Percentiles rank a stretch among this genome's conserved stretches.
These are phyloP conservation scores for Tylopilus sp. DNA, from an alignment of 1,284 basidiomycete species.

Conservation along the genomic window DNA sequence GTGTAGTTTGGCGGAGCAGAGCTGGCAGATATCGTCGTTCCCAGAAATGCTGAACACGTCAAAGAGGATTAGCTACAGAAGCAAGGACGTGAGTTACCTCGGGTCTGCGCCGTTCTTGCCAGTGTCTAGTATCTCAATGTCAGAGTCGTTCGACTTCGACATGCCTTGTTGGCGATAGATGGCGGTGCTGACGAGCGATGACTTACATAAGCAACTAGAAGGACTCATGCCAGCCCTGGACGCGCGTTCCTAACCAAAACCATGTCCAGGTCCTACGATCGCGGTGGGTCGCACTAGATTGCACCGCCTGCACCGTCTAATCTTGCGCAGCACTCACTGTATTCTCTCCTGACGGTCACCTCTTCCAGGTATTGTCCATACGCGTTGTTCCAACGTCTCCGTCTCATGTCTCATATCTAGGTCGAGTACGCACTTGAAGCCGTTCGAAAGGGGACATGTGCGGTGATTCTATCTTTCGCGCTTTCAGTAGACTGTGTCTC, in stretches of 20 bases:
- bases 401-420: conserved; percentile 42
- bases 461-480: conserved; percentile 50
- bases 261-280: conserved; percentile 37
- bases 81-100: conserved; percentile 9
- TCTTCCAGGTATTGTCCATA: conserved; percentile 69
- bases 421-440: conserved; percentile 99
- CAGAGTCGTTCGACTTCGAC: conserved; percentile 20
- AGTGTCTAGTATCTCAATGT: conserved; percentile 27
- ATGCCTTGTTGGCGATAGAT: too few relatives aligned
- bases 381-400: conserved; percentile 19
- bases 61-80: not conserved
- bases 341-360: conserved; percentile 91
- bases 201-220: conserved; percentile 31
- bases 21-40: conserved; percentile 39
- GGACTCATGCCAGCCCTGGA: conserved; percentile 36
- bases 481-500: conserved; percentile 2
- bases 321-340: conserved; percentile 72
- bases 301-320: conserved; percentile 9
- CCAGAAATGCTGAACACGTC: conserved; percentile 9
- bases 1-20: conserved; percentile 46
- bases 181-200: conserved; percentile 16
- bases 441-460: conserved; percentile 95
- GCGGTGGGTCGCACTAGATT: conserved; percentile 24
- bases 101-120: not conserved
- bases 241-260: conserved; percentile 47